Base-by-base conservation (phyloP, 768 basidiomycete genomes). In the Boletus subparvulus region DNA sequence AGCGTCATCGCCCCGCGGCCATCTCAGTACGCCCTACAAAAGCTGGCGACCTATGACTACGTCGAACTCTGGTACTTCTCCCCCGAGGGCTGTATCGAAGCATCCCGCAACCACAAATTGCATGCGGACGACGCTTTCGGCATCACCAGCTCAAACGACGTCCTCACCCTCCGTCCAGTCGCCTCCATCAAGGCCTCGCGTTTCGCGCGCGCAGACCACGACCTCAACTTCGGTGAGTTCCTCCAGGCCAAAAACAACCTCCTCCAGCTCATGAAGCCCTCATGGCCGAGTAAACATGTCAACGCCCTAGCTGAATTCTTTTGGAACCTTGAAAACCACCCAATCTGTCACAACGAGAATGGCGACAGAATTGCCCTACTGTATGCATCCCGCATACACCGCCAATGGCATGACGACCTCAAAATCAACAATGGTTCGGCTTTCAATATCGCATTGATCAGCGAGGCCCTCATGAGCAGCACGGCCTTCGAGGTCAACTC, bases 191-290 rank as follows among this genome's bases (percentile, higher is more conserved):
- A 60, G 17, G 58, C 67, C 0, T 72, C 67, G 2, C 39, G 21
- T 8, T 50, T 60, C 5, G 61, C 45, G 0, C 28, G 59, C 0
- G 40, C n/a, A 0, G 65, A 71, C 55, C 54, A 61, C 1, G 43
- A 65, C 0, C 60, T 72, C 12, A n/a, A 59, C 2, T 65, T 65
- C 54, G 11, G 19, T 0, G 62, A 71, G 6, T 61, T 71, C 19
- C 32, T 61, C 0, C 36, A 63, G 0, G 71, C 59, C 0, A 64
- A 62, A 11, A 60, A 56, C 10, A 30, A 14, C 10, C 61, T 43
- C 48, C 45, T 61, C 0, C 7, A 50, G 1, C 13, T 57, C 8
- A 35, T 61, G 14, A 32, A 47, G 4, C 17, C 33, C 0, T 6
- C 16, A 1, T 58, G 60, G 60, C 45, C 46, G 1, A 10, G 21